Base-by-base conservation (phyloP, 768 basidiomycete species). In the Kwoniella sp. region DNA sequence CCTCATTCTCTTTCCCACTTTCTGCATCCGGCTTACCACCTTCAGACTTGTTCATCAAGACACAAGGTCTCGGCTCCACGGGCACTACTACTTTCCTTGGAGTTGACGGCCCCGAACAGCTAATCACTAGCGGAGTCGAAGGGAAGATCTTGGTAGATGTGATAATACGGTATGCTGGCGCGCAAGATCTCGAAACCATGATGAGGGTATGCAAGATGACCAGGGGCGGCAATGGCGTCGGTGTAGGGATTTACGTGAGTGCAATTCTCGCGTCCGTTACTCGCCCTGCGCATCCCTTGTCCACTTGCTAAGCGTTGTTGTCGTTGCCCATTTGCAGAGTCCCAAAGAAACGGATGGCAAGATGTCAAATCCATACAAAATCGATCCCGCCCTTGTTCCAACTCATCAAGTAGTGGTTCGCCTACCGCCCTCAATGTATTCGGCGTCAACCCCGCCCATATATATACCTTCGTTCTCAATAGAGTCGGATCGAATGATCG, bases 161-260 rank as follows among this genome's bases (percentile, higher is more conserved):
- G 19, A 60, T 78, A 9, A 64, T 74, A 30, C 26, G 67, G 40
- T 73, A 70, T 55, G 36, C 62, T 5, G 72, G 69, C 46, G 47
- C 19, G 13, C 76, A 72, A 58, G 65, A 60, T 22, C 29, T 73
- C 19, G 30, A 47, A 9, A 47, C 40, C 19, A 64, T 73, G 49
- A 71, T 75, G 60, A 27, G 66, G 56, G 76, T 80, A 36, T 78
- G 79, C 48, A 52, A 69, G 48, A 69, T 80, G 68, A 24, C 37
- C 1, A 52, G 65, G 29, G 52, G 52, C 17, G 69, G 65, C 44
- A 69, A 64, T 4, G 55, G 67, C 51, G 27, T 67, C 9, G 77
- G 79, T 8, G 68, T 80, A 7, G 79, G 76, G 5, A 60, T 79
- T 21, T 79, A 71, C 55, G 77, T 79, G 59, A 68, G 77, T 70